Conservation (phyloP, 2,329 filamentous ascomycete genomes). For the Ciborinia camelliae region DNA sequence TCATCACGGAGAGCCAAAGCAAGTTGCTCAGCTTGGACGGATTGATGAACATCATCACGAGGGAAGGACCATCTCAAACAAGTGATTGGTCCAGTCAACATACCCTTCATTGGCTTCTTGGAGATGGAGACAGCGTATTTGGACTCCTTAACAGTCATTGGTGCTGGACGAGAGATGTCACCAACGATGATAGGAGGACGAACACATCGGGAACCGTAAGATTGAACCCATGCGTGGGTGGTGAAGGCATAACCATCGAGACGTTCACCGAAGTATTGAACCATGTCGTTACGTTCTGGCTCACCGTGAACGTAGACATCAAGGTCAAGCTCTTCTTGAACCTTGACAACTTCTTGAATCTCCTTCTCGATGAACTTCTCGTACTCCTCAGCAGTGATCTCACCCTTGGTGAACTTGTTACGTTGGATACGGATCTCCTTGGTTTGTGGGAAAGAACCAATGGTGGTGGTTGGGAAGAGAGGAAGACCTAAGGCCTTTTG, state of each 20-base stretch:
- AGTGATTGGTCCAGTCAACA: conserved; percentile 98
- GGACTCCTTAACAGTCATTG: conserved; percentile 99
- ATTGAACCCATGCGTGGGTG: conserved; percentile 98
- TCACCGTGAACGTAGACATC: conserved; percentile 98
- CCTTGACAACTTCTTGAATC: conserved; percentile 90
- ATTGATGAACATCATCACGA: conserved; percentile 99
- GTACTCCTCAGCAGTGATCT: conserved; percentile 89
- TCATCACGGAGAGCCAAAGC: conserved; percentile 97
- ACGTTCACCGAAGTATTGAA: conserved; percentile 99
- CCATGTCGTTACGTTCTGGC: conserved; percentile 99
- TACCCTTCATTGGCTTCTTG: conserved; percentile 99
- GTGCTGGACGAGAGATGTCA: conserved; percentile 92
- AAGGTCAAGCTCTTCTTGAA: conserved; percentile 96
- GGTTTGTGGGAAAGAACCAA: conserved; percentile 99
- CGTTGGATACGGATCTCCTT: conserved; percentile 96
- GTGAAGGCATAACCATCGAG: conserved; percentile 97
- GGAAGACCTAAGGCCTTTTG: conserved; percentile 90
- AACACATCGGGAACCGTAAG: conserved; percentile 96
- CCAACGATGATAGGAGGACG: conserved; percentile 97
- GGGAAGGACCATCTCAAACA: conserved; percentile 99
- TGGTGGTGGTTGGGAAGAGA: conserved; percentile 97
- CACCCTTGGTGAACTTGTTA: conserved; percentile 98
- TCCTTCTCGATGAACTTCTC: conserved; percentile 99
- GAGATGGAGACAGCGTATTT: conserved; percentile 96
- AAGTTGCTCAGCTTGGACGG: conserved; percentile 96